Conservation (phyloP, 805 yeast species). For the Wickerhamomyces subpelliculosus region DNA sequence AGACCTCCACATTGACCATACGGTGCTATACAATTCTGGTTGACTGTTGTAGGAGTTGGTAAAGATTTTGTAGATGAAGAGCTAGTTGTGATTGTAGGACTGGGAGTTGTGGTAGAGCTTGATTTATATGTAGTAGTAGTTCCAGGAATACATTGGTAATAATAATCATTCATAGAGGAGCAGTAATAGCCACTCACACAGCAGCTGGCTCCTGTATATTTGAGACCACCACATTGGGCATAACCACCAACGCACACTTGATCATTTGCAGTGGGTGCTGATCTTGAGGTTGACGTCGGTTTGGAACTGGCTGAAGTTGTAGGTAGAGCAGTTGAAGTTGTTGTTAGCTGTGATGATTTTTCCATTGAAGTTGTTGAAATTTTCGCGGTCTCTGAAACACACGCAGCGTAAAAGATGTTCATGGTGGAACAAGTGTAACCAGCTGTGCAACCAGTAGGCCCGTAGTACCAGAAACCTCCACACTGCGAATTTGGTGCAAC, state of each 20-base stretch:
- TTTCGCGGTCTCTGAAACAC: not conserved
- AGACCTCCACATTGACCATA: conserved; percentile 16
- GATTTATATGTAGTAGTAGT: not conserved
- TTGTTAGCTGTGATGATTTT: not conserved
- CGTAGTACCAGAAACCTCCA: too few relatives aligned
- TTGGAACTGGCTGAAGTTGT: not conserved
- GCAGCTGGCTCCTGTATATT: not conserved
- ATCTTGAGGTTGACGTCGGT: not conserved
- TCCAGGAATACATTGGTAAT: conserved; percentile 2
- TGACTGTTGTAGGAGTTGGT: not conserved
- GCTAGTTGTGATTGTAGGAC: not conserved
- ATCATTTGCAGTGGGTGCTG: not conserved
- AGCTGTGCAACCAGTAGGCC: too few relatives aligned
- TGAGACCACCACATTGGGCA: conserved; percentile 2
- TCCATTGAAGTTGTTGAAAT: not conserved
- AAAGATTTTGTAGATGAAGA: not conserved
- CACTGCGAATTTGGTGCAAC: too few relatives aligned
- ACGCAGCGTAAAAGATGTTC: not conserved
- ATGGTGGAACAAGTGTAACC: not conserved
- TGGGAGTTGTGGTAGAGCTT: not conserved
- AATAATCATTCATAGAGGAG: not conserved
- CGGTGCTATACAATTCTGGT: not conserved
- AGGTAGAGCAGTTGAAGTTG: too few relatives aligned
- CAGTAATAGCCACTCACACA: conserved; percentile 1
- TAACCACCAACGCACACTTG: not conserved